Conservation (phyloP, 1,139 yeast species). For the Kodamaea alishanica region DNA sequence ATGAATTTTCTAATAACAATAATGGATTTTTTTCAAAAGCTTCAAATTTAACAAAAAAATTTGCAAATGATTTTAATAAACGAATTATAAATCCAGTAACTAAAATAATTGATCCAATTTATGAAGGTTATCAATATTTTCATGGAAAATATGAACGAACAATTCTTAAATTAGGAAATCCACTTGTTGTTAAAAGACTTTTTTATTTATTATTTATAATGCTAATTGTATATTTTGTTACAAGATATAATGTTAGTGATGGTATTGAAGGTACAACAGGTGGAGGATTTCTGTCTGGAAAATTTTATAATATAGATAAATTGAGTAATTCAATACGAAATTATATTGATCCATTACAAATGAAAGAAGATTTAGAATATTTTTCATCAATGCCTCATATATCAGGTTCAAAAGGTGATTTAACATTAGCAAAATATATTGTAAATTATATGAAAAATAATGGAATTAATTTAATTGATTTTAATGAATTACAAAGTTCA, state of each 20-base stretch:
- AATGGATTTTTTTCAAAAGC: constrained; percentile 30
- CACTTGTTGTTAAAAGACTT: constrained; percentile 74
- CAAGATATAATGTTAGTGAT: constrained; percentile 52
- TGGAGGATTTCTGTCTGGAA: constrained; percentile 51
- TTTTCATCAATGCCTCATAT: constrained; percentile 80
- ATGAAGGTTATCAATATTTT: constrained; percentile 49
- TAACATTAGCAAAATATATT: constrained; percentile 64
- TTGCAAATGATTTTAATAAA: constrained; percentile 38
- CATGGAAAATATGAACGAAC: constrained; percentile 50
- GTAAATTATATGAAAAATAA: constrained; percentile 53
- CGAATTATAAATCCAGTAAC: constrained; percentile 52
- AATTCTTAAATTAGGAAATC: constrained; percentile 72
- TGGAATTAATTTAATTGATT: constrained; percentile 51
- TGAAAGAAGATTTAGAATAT: constrained; percentile 72
- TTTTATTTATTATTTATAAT: constrained; percentile 67
- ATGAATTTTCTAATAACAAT: constrained; percentile 12
- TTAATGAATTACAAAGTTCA: constrained; percentile 49
- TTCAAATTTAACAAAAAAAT: constrained; percentile 27
- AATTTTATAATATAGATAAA: constrained; percentile 57
- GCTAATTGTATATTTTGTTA: constrained; percentile 50
- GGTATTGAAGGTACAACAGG: constrained; percentile 41
- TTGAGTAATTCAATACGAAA: constrained; percentile 47
- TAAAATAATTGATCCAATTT: constrained; percentile 64
- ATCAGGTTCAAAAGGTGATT: constrained; percentile 85
- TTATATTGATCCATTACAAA: constrained; percentile 51